A percentile compares a stretch with the other conserved stretches of the same genome.
phyloP scores from a whole-genome alignment of 148 eudicot species.

The Heliosperma pusillum region DNA sequence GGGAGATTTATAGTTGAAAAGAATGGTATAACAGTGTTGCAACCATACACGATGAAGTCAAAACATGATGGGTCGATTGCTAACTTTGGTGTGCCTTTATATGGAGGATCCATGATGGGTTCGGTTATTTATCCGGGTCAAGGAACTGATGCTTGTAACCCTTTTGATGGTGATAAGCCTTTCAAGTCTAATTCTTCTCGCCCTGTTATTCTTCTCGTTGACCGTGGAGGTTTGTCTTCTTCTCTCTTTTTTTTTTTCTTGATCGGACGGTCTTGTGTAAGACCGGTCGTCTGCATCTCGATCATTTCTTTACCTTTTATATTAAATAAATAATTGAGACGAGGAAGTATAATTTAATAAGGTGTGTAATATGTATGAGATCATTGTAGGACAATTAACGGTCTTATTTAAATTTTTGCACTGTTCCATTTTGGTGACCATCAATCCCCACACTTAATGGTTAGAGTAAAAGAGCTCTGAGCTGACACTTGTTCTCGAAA shows the following conservation, averaged over 20 bases:
- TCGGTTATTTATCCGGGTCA: constrained; percentile 53
- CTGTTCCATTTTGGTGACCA: too few species aligned
- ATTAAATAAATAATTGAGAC: too few species aligned
- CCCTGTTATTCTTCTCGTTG: constrained; percentile 74
- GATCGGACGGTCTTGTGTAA: too few species aligned
- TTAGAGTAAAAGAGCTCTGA: too few species aligned
- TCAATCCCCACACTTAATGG: too few species aligned
- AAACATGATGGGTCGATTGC: constrained; percentile 80
- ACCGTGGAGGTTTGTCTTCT: constrained; percentile 74
- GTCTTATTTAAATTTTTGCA: too few species aligned
- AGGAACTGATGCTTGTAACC: constrained; percentile 46
- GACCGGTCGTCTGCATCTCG: too few species aligned
- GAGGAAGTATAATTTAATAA: too few species aligned
- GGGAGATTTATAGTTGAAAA: constrained; percentile 84
- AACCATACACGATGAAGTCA: constrained; percentile 41
- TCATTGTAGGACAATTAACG: too few species aligned
- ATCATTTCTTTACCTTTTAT: too few species aligned
- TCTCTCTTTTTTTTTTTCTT: neutral
- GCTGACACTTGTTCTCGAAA: too few species aligned
- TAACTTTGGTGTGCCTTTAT: constrained; percentile 86
- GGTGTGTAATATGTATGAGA: too few species aligned
- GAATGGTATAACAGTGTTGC: constrained; percentile 51
- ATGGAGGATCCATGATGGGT: constrained; percentile 90
- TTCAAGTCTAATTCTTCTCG: constrained; percentile 57
- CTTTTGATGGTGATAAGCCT: constrained; percentile 68